phyloP scores from a whole-genome alignment of 768 basidiomycete genomes.

The Mrakia frigida region DNA sequence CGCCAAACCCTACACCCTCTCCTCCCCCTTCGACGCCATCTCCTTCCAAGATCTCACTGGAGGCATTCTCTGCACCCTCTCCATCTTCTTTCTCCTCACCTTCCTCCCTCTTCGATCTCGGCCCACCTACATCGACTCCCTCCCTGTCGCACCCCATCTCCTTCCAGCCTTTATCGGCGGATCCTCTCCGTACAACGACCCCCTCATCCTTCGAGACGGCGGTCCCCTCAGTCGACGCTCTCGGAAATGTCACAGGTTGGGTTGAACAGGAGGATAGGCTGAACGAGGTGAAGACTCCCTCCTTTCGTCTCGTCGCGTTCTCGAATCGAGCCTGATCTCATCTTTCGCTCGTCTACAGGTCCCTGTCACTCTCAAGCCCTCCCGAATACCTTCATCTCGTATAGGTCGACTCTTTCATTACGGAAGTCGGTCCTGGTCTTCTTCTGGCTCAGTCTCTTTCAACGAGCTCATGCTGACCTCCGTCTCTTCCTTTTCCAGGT shows the following conservation, averaged over 20 bases:
- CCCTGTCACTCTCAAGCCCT: slow-evolving; percentile 50
- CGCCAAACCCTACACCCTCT: not conserved
- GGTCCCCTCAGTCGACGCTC: not conserved
- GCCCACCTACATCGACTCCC: not conserved
- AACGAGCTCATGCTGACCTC: slow-evolving; percentile 15
- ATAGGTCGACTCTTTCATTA: slow-evolving; percentile 90
- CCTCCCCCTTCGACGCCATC: not conserved
- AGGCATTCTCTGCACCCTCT: not conserved
- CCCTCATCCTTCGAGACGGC: not conserved
- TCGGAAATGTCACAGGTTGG: not conserved
- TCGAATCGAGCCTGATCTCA: not conserved
- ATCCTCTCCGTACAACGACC: not conserved
- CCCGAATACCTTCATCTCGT: slow-evolving; percentile 83
- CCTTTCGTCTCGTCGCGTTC: not conserved
- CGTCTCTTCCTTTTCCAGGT: slow-evolving; percentile 51
- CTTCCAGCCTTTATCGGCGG: not conserved
- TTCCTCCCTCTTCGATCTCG: not conserved
- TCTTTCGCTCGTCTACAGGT: slow-evolving; percentile 33
- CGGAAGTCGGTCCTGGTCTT: slow-evolving; percentile 57
- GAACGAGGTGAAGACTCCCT: not conserved
- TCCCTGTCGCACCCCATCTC: not conserved
- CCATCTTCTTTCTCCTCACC: too few species aligned
- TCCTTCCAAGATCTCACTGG: not conserved
- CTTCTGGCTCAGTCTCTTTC: not conserved
- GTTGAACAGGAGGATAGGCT: slow-evolving; percentile 5